phyloP scores from a whole-genome alignment of 169 alveolate genomes.

The Theileria annulata region DNA sequence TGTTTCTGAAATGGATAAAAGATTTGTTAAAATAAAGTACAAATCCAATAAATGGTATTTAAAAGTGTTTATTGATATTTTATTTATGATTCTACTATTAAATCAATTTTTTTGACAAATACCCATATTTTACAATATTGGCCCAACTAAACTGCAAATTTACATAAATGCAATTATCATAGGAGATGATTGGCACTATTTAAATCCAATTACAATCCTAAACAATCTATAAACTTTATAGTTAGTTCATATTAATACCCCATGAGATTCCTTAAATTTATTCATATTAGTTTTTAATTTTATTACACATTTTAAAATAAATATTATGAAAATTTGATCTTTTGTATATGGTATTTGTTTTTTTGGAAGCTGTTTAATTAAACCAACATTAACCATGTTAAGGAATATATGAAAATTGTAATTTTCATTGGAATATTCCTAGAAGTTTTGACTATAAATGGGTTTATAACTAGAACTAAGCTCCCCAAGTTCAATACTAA shows the following conservation, averaged over 20 bases:
- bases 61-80: too few relatives aligned
- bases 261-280: conserved; percentile 12
- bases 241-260: not conserved
- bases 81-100: not conserved
- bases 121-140: conserved; percentile 15
- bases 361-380: not conserved
- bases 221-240: not conserved
- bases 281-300: not conserved
- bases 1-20: not conserved
- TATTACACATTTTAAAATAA: not conserved
- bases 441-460: not conserved
- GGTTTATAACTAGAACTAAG: not conserved
- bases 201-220: not conserved
- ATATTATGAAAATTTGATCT: not conserved
- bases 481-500: not conserved
- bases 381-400: not conserved
- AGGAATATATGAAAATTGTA: not conserved
- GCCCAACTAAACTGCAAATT: not conserved
- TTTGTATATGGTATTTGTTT: not conserved
- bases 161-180: not conserved
- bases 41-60: not conserved
- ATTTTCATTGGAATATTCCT: not conserved
- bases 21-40: not conserved
- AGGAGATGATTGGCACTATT: not conserved
- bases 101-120: not conserved